phyloP scores from a whole-genome alignment of 805 yeast species.

The Lipomyces mesembrius region DNA sequence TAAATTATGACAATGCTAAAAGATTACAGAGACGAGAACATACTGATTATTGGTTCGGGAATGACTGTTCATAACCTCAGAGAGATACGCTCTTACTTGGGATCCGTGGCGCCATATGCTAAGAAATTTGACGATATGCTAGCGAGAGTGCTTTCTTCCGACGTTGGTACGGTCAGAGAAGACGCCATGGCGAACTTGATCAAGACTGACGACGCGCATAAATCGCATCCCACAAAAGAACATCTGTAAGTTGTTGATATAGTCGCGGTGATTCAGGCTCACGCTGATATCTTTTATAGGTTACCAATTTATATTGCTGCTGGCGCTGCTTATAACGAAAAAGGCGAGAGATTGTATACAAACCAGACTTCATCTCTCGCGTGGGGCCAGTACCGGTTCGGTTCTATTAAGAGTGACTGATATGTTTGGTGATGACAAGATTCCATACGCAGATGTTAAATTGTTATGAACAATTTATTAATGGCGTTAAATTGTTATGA shows the following conservation, averaged over 20 bases:
- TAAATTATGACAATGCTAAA: neutral
- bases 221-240: slow-evolving; percentile 78
- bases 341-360: slow-evolving; percentile 54
- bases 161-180: slow-evolving; percentile 46
- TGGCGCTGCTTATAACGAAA: slow-evolving; percentile 53
- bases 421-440: neutral
- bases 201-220: slow-evolving; percentile 43
- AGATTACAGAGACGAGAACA: slow-evolving; percentile 54
- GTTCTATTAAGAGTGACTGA: slow-evolving; percentile 7
- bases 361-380: slow-evolving; percentile 57
- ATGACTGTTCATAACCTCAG: slow-evolving; percentile 78
- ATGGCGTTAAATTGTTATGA: too few relatives aligned
- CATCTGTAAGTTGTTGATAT: slow-evolving; percentile 52
- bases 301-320: slow-evolving; percentile 68
- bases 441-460: neutral
- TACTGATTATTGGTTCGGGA: slow-evolving; percentile 67
- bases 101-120: slow-evolving; percentile 53
- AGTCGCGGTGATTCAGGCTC: too few relatives aligned
- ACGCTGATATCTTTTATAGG: slow-evolving; percentile 1
- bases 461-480: neutral
- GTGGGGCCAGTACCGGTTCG: slow-evolving; percentile 63
- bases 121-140: slow-evolving; percentile 57
- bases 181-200: slow-evolving; percentile 49
- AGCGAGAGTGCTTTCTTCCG: slow-evolving; percentile 47
- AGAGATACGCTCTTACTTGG: slow-evolving; percentile 51